Evolutionary conservation across 768 basidiomycete genomes (phyloP).

Genomic region (Tylopilus cervinicoccineus): DNA sequence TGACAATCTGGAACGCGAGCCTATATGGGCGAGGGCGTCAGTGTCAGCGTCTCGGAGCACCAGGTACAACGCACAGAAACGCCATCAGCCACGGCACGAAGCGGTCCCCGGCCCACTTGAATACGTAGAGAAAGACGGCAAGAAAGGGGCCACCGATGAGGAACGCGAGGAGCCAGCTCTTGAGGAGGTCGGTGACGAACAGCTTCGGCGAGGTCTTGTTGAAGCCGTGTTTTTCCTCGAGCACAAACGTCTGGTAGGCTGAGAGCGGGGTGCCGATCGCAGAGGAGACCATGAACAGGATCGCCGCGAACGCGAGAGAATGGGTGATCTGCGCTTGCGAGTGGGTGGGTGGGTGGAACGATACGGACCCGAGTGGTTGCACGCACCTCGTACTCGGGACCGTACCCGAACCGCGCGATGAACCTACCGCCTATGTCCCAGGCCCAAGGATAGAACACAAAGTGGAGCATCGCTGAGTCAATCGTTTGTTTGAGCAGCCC

Average conservation of each 20-base stretch:
- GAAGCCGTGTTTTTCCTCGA: conserved; percentile 95
- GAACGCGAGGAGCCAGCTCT: conserved; percentile 69
- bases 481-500: conserved; percentile 70
- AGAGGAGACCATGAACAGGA: conserved; percentile 62
- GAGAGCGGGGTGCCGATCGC: conserved; percentile 72
- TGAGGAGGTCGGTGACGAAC: conserved; percentile 77
- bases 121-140: conserved; percentile 81
- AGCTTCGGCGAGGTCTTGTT: conserved; percentile 85
- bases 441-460: conserved; percentile 77
- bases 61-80: conserved; percentile 62
- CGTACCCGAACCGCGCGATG: conserved; percentile 55
- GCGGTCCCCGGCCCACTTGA: conserved; percentile 89
- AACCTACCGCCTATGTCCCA: conserved; percentile 63
- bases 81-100: conserved; percentile 94
- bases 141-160: conserved; percentile 82
- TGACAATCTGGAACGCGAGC: conserved; percentile 75
- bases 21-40: conserved; percentile 36
- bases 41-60: background rate
- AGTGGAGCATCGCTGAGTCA: conserved; percentile 67
- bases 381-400: conserved; percentile 66
- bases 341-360: too few species aligned
- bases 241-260: conserved; percentile 85
- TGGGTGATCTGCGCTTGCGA: conserved; percentile 49
- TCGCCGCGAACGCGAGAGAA: conserved; percentile 71
- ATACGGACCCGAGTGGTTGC: background rate